Percentiles rank a stretch among this genome's conserved stretches.
phyloP scores from a whole-genome alignment of 352 stramenopile species.

The Globisporangium acanthophoron region DNA sequence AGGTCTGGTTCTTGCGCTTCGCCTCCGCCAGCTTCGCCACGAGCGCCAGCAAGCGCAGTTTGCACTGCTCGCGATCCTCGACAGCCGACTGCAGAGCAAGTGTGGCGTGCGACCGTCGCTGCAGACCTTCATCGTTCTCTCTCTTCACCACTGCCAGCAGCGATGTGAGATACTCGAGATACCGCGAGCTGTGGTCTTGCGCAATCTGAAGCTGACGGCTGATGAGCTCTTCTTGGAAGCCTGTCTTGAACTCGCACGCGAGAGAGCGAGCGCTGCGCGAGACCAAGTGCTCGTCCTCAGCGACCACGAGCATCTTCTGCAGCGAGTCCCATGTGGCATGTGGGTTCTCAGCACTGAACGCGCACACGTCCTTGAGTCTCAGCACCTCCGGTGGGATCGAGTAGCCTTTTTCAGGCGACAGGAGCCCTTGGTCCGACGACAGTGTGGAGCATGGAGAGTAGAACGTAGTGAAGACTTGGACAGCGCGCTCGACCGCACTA shows the following conservation, averaged over 20 bases:
- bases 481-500: neutral
- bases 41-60: constrained; percentile 11
- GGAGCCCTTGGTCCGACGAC: neutral
- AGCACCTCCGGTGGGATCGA: neutral
- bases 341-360: constrained; percentile 3
- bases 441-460: constrained; percentile 2
- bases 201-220: constrained; percentile 10
- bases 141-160: constrained; percentile 3
- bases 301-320: constrained; percentile 7
- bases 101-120: constrained; percentile 6
- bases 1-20: constrained; percentile 13
- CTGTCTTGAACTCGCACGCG: constrained; percentile 15
- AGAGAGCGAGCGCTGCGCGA: constrained; percentile 7
- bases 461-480: constrained; percentile 4
- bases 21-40: constrained; percentile 16
- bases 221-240: constrained; percentile 19
- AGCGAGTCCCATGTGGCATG: constrained; percentile 11
- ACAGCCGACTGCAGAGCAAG: constrained; percentile 11
- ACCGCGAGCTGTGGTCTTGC: constrained; percentile 3
- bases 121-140: constrained; percentile 13
- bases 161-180: constrained; percentile 8
- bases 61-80: constrained; percentile 16
- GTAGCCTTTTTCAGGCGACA: neutral
- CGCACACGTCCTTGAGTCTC: constrained; percentile 15
- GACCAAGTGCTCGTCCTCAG: constrained; percentile 5